phyloP scores from a whole-genome alignment of 352 stramenopile species.

The Phytophthora fragariaefolia region DNA sequence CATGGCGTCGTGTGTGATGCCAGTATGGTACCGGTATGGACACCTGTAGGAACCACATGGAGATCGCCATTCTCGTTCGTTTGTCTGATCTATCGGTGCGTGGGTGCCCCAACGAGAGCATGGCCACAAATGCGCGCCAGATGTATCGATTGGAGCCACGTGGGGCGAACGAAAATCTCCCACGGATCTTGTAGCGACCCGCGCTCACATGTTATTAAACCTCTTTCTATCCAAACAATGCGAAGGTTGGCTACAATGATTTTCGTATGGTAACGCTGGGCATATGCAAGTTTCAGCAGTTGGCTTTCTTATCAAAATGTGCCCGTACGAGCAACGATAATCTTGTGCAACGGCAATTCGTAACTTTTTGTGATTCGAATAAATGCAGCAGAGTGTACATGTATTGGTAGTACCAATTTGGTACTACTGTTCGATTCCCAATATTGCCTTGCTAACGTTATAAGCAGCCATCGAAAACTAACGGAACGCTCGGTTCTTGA shows the following conservation, averaged over 20 bases:
- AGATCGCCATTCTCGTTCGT: slow-evolving; percentile 20
- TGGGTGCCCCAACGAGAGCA: background rate
- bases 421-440: too few relatives aligned
- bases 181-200: background rate
- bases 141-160: slow-evolving; percentile 4
- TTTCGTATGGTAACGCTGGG: background rate
- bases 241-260: background rate
- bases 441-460: too few relatives aligned
- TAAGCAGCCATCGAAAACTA: too few relatives aligned
- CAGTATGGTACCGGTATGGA: slow-evolving; percentile 11
- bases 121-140: slow-evolving; percentile 12
- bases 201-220: slow-evolving; percentile 9
- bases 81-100: slow-evolving; percentile 9
- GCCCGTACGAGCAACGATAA: background rate
- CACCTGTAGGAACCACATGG: slow-evolving; percentile 12
- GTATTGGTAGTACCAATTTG: too few relatives aligned
- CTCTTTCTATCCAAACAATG: background rate
- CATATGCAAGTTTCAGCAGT: background rate
- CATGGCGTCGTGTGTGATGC: background rate
- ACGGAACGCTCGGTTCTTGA: too few relatives aligned
- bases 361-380: too few relatives aligned
- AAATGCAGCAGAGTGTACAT: too few relatives aligned
- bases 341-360: too few relatives aligned
- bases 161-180: slow-evolving; percentile 11
- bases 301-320: slow-evolving; percentile 16